Base-by-base conservation (phyloP, 2,329 filamentous ascomycete species). In the Diaporthe ilicicola region DNA sequence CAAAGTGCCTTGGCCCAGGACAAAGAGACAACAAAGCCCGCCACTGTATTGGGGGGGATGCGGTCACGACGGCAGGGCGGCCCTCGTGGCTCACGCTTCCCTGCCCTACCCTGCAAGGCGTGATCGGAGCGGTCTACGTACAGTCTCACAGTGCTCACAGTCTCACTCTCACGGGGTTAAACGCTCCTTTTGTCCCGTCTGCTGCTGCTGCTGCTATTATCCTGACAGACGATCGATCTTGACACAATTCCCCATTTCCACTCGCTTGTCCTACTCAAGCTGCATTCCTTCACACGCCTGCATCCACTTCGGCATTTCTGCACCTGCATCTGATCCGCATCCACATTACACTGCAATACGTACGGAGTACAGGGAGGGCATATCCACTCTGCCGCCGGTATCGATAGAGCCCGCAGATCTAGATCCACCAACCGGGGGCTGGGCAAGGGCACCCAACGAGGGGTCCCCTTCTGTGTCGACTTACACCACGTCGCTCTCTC, bases 371-470 rank as follows among this genome's bases (percentile, higher is more conserved):
- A n/a, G n/a, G n/a, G n/a, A n/a, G n/a, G n/a, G n/a, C n/a, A n/a
- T 39, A 46, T 32, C 59, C 42, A 62, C 19, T 42, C 17, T 48
- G 24, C 59, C 59, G 59, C 59, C 42, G 42, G 46, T 48, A 62
- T 62, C 59, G 59, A 62, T 62, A 62, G 48, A 62, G 59, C 42
- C 42, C 42, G 59, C 59, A 48, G 59, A 62, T 62, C 59, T 48
- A 48, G 56, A 37, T 34, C 59, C 42, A 48, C 59, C 59, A 42
- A 24, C 59, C 27, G 59, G 51, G 54, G 59, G 42, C 42, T 62
- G 56, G 56, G 56, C 56, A 62, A 62, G 59, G 59, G 42, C 42
- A 22, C 12, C 42, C 42, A 62, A 48, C 27, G 56, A 62, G 59
- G 59, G 59, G 56, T 62, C 56, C 56, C 56, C 56, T 48, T 48